These are phyloP conservation scores for Allantophomopsis lycopodina DNA, from an alignment of 2,329 filamentous ascomycete species.

Conservation along the genomic window DNA sequence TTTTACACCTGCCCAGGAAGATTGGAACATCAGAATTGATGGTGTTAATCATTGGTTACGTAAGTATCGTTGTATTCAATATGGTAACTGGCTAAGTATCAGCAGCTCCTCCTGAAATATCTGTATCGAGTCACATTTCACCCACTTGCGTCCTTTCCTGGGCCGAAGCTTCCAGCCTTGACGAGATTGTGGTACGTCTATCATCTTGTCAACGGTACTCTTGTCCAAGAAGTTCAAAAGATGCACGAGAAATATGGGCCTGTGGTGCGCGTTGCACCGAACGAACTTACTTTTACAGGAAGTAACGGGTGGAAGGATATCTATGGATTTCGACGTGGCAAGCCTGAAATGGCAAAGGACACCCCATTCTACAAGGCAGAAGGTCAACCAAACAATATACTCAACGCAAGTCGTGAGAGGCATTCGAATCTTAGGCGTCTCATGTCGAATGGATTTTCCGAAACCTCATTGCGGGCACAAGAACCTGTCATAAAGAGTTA, in stretches of 20 bases:
- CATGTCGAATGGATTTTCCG: conserved; percentile 17
- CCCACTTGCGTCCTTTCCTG: too few relatives aligned
- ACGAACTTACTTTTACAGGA: neutral
- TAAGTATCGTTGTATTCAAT: too few relatives aligned
- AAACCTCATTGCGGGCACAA: conserved; percentile 14
- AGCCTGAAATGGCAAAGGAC: neutral
- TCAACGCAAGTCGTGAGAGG: conserved; percentile 3
- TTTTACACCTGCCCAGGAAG: too few relatives aligned
- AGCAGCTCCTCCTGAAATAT: too few relatives aligned
- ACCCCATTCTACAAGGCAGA: neutral
- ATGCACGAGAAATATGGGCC: neutral
- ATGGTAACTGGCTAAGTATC: too few relatives aligned
- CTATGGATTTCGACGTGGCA: neutral
- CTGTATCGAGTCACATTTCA: too few relatives aligned
- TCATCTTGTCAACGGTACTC: neutral
- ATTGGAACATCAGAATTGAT: too few relatives aligned
- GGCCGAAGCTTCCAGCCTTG: too few relatives aligned
- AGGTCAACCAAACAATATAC: conserved; percentile 2
- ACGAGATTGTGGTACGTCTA: neutral
- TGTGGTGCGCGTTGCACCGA: neutral
- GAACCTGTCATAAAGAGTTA: conserved; percentile 16
- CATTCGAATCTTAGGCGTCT: conserved; percentile 14
- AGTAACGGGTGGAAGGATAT: neutral
- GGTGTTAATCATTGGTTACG: too few relatives aligned
- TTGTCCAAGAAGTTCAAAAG: neutral